Evolutionary conservation across 768 basidiomycete genomes (phyloP).

Genomic region (Tremella fuciformis): DNA sequence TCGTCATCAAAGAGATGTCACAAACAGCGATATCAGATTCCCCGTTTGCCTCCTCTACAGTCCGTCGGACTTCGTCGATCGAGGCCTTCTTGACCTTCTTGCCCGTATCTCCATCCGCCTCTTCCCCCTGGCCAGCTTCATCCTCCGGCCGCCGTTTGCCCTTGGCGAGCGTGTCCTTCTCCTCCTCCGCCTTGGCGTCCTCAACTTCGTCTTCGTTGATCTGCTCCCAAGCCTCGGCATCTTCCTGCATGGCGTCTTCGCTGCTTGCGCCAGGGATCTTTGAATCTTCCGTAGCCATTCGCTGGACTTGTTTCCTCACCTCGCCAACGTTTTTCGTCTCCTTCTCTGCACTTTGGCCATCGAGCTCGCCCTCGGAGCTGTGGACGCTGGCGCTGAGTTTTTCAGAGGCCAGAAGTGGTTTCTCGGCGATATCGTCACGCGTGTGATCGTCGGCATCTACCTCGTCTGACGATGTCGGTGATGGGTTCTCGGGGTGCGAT

Average conservation of each 20-base stretch:
- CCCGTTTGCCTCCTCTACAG: background rate
- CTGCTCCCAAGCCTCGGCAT: conserved; percentile 3
- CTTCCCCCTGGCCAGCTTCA: conserved; percentile 2
- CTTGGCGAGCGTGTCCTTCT: background rate
- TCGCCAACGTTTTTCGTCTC: conserved; percentile 41
- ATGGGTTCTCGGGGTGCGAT: conserved; percentile 2
- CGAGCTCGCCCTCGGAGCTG: background rate
- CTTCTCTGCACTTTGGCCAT: conserved; percentile 1
- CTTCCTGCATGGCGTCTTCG: conserved; percentile 10
- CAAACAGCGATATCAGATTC: background rate
- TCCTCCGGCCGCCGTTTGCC: too few species aligned
- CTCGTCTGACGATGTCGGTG: conserved; percentile 4
- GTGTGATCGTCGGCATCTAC: conserved; percentile 7
- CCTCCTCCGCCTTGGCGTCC: conserved; percentile 1
- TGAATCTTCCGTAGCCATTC: conserved; percentile 28
- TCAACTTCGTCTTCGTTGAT: conserved; percentile 7
- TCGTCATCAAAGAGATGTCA: too few species aligned
- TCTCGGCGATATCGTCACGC: background rate
- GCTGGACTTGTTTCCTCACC: conserved; percentile 42
- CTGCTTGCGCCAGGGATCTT: conserved; percentile 3
- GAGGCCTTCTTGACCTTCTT: too few species aligned
- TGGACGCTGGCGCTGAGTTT: background rate
- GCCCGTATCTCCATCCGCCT: background rate
- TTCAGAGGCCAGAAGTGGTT: background rate
- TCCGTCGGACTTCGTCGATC: background rate